Evolutionary conservation across 331 rosid species (phyloP).

Genomic region (Quercus phellos): DNA sequence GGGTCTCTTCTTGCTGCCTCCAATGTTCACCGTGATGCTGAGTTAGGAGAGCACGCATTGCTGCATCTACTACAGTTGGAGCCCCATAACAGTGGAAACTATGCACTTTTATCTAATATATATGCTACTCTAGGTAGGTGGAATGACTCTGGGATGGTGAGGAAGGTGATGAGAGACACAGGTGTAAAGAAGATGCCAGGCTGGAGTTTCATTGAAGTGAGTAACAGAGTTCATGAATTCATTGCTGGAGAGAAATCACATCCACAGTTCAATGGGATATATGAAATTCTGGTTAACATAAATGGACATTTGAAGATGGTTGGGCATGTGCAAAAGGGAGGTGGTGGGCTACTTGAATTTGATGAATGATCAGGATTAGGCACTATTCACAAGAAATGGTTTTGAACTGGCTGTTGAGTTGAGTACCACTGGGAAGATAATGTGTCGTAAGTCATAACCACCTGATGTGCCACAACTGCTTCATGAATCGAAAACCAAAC

Average conservation of each 20-base stretch:
- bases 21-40: too few species aligned
- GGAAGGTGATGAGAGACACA: too few species aligned
- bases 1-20: too few species aligned
- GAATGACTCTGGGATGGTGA: too few species aligned
- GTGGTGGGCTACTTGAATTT: constrained; percentile 22
- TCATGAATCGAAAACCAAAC: neutral
- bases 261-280: constrained; percentile 28
- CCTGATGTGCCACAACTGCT: neutral
- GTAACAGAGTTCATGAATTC: constrained; percentile 59
- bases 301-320: constrained; percentile 32
- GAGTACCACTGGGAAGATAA: neutral
- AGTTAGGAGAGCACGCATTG: too few species aligned
- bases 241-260: constrained; percentile 55
- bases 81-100: too few species aligned
- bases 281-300: constrained; percentile 36
- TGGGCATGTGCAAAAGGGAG: constrained; percentile 20
- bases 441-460: neutral
- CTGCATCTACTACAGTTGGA: too few species aligned
- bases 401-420: neutral
- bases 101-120: too few species aligned
- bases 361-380: constrained; percentile 13
- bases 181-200: too few species aligned
- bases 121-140: too few species aligned
- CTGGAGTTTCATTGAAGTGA: constrained; percentile 26
- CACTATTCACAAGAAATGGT: neutral